Percentiles rank a stretch among this genome's conserved stretches.
Evolutionary conservation across 192 early-diverging fungal species (phyloP).

Genomic region (Phlyctochytrium bullatum): DNA sequence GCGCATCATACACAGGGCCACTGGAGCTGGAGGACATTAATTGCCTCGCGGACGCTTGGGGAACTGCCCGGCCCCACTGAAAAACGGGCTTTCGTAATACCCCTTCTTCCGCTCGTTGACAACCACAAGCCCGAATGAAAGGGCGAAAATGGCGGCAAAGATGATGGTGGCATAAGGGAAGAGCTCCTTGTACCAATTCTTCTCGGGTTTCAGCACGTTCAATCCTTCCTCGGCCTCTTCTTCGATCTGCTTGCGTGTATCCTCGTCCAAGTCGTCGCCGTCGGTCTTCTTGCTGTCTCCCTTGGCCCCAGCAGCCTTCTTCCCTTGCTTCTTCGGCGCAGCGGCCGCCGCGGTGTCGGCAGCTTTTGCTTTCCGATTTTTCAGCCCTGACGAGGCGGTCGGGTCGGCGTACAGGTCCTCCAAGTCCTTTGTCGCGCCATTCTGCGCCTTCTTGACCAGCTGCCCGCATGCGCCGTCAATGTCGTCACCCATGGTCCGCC

Average conservation of each 20-base stretch:
- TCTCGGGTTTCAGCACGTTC: neutral
- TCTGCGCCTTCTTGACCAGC: neutral
- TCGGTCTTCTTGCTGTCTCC: neutral
- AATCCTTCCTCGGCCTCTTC: slow-evolving; percentile 1
- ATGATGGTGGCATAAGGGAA: neutral
- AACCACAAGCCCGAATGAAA: too few species aligned
- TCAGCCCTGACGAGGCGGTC: neutral
- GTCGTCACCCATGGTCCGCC: neutral
- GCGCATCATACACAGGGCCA: too few species aligned
- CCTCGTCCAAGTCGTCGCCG: neutral
- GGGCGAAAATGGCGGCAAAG: too few species aligned
- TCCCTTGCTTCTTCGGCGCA: neutral
- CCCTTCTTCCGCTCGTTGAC: too few species aligned
- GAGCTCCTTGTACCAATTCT: neutral
- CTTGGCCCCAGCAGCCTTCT: neutral
- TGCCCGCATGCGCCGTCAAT: neutral
- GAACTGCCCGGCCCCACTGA: too few species aligned
- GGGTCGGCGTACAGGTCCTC: neutral
- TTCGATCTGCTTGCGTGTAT: neutral
- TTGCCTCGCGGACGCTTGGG: too few species aligned
- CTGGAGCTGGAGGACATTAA: too few species aligned
- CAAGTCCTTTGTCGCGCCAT: neutral
- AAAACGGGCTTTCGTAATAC: too few species aligned
- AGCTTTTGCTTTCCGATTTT: neutral
- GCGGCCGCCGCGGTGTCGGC: neutral